These are phyloP conservation scores for Stagonosporopsis chrysanthemi DNA, from an alignment of 2,329 filamentous ascomycete genomes.

Conservation along the genomic window DNA sequence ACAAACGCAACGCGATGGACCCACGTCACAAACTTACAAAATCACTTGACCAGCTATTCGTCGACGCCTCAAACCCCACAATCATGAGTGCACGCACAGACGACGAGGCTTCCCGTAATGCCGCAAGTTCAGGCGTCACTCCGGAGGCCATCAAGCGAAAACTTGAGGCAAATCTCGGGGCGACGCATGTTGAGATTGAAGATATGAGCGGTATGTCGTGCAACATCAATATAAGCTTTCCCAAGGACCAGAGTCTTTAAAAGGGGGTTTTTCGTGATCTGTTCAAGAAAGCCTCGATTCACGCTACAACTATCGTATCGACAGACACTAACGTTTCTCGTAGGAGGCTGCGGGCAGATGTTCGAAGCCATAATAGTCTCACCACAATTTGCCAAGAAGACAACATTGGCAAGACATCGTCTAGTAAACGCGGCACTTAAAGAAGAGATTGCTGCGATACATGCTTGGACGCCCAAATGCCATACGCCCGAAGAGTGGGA, in stretches of 20 bases:
- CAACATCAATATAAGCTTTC: background rate
- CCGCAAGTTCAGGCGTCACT: conserved; percentile 69
- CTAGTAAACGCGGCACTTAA: conserved; percentile 85
- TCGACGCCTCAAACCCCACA: conserved; percentile 12
- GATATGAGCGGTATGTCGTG: conserved; percentile 80
- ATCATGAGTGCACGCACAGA: conserved; percentile 56
- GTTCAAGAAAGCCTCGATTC: background rate
- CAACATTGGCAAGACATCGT: conserved; percentile 81
- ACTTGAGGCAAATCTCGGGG: conserved; percentile 73
- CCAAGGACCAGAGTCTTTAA: background rate
- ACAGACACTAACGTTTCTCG: conserved; percentile 22
- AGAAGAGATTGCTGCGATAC: conserved; percentile 86
- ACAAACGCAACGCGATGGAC: conserved; percentile 33
- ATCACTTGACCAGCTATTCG: conserved; percentile 35
- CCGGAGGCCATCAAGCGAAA: conserved; percentile 73
- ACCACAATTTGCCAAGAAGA: conserved; percentile 61
- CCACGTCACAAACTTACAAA: conserved; percentile 46
- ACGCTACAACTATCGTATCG: background rate
- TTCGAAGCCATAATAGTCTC: conserved; percentile 73
- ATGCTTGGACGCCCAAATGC: conserved; percentile 95
- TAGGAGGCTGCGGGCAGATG: conserved; percentile 75
- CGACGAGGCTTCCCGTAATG: conserved; percentile 58
- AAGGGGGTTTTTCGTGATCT: background rate
- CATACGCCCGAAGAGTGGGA: conserved; percentile 91
- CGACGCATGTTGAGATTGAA: conserved; percentile 83